A percentile compares a stretch with the other conserved stretches of the same genome.
Conservation (phyloP, 2,329 filamentous ascomycete species). For the Chaetomiaceae sp. region DNA sequence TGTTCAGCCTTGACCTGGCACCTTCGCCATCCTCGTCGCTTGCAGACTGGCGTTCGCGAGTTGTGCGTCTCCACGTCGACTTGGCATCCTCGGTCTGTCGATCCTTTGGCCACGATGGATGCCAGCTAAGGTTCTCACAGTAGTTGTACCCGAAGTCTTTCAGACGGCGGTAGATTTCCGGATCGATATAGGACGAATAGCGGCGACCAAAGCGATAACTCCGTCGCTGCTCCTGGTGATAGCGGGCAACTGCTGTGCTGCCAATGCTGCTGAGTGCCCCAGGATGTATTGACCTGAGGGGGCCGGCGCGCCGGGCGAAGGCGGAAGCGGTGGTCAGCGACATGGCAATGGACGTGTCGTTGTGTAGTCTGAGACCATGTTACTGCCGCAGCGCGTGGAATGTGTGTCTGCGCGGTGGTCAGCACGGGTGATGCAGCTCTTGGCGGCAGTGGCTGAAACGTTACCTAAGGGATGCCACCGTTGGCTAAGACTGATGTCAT, state of each 20-base stretch:
- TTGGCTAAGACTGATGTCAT: slow-evolving; percentile 13
- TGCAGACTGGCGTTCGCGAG: slow-evolving; percentile 35
- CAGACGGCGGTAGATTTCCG: slow-evolving; percentile 37
- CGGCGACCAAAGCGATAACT: slow-evolving; percentile 41
- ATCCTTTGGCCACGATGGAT: slow-evolving; percentile 41
- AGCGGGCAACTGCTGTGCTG: slow-evolving; percentile 21
- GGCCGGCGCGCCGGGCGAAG: slow-evolving; percentile 26
- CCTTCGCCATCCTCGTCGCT: slow-evolving; percentile 16
- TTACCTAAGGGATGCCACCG: slow-evolving; percentile 13
- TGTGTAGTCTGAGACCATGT: slow-evolving; percentile 9
- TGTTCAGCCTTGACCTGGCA: slow-evolving; percentile 30
- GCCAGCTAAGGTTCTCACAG: slow-evolving; percentile 39
- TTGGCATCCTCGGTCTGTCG: slow-evolving; percentile 31
- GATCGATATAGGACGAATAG: slow-evolving; percentile 40
- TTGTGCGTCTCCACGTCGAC: slow-evolving; percentile 35
- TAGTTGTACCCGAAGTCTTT: slow-evolving; percentile 40
- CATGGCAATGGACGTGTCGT: slow-evolving; percentile 15
- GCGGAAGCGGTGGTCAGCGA: slow-evolving; percentile 32
- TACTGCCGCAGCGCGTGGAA: slow-evolving; percentile 9
- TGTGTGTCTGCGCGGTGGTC: background rate
- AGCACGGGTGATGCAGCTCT: background rate
- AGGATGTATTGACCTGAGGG: slow-evolving; percentile 19
- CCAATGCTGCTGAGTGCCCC: slow-evolving; percentile 4
- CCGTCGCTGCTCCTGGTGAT: slow-evolving; percentile 40
- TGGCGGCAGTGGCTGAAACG: background rate